These are phyloP conservation scores for Testicularia cyperi DNA, from an alignment of 1,284 basidiomycete genomes.

Conservation along the genomic window DNA sequence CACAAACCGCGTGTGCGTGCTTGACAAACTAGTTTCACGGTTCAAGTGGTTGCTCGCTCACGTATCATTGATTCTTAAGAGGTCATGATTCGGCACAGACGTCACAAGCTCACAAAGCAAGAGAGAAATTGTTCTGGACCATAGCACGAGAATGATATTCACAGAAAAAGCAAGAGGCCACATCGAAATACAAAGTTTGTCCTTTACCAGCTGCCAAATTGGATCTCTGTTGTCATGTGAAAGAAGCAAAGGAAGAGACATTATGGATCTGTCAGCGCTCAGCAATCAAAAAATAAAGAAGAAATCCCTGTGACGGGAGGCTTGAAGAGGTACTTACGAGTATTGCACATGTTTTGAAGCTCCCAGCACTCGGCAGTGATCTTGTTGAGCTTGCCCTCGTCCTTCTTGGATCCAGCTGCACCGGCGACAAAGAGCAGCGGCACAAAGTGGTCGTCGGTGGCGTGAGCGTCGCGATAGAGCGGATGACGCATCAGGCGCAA, in stretches of 20 bases:
- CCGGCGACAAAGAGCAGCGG: slow-evolving; percentile 43
- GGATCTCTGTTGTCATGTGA: slow-evolving; percentile 8
- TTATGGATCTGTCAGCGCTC: neutral
- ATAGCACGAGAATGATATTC: neutral
- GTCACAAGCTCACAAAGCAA: no score
- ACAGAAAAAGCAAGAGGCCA: neutral
- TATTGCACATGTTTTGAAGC: slow-evolving; percentile 44
- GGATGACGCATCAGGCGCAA: slow-evolving; percentile 47
- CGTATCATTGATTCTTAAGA: neutral
- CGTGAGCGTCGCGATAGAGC: slow-evolving; percentile 49
- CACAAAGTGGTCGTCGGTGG: slow-evolving; percentile 50
- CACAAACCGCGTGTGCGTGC: no score
- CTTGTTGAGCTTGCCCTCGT: slow-evolving; percentile 40
- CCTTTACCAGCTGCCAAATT: slow-evolving; percentile 16
- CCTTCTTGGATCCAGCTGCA: slow-evolving; percentile 38
- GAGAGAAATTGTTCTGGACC: no score
- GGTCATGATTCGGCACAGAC: no score
- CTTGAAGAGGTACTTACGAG: slow-evolving; percentile 4
- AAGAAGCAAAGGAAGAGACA: neutral
- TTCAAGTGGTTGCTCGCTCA: neutral
- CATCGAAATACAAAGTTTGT: no score
- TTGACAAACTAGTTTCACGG: no score
- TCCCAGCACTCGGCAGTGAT: slow-evolving; percentile 51
- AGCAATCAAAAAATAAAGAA: neutral
- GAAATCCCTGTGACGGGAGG: neutral